A percentile compares a stretch with the other conserved stretches of the same genome.
These are phyloP conservation scores for Schizonepeta tenuifolia DNA, from an alignment of 257 asterid species.

Conservation along the genomic window DNA sequence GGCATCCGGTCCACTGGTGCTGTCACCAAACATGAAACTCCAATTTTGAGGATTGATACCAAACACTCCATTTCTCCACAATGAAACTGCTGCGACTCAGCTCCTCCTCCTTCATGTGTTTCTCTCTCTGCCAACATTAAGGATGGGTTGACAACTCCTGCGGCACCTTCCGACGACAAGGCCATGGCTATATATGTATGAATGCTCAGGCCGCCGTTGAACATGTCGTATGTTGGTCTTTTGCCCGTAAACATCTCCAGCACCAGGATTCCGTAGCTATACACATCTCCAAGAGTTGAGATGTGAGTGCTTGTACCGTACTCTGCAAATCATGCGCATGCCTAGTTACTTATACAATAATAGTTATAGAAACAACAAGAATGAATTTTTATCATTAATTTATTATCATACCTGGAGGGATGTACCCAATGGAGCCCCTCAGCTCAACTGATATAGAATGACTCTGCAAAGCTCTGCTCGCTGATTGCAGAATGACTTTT, in stretches of 20 bases:
- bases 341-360: neutral
- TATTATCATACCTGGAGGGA: slow-evolving; percentile 48
- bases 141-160: neutral
- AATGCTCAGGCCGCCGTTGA: neutral
- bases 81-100: neutral
- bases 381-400: neutral
- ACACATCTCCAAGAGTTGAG: slow-evolving; percentile 46
- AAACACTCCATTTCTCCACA: neutral
- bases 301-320: slow-evolving; percentile 37
- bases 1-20: neutral
- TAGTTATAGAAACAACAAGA: neutral
- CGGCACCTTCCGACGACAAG: neutral
- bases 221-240: slow-evolving; percentile 15
- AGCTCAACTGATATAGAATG: slow-evolving; percentile 24
- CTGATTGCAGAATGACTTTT: slow-evolving; percentile 32
- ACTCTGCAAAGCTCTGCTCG: neutral
- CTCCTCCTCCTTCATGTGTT: neutral
- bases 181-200: slow-evolving; percentile 3
- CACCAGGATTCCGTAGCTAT: slow-evolving; percentile 41
- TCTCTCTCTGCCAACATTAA: neutral
- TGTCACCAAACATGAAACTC: neutral
- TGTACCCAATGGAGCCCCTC: slow-evolving; percentile 42
- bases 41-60: slow-evolving; percentile 3
- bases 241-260: slow-evolving; percentile 26
- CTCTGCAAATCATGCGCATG: slow-evolving; percentile 32